Evolutionary conservation across 805 yeast species (phyloP), one percentile per base, ranked within the genome.

Genomic region (Komagataella ulmi): DNA sequence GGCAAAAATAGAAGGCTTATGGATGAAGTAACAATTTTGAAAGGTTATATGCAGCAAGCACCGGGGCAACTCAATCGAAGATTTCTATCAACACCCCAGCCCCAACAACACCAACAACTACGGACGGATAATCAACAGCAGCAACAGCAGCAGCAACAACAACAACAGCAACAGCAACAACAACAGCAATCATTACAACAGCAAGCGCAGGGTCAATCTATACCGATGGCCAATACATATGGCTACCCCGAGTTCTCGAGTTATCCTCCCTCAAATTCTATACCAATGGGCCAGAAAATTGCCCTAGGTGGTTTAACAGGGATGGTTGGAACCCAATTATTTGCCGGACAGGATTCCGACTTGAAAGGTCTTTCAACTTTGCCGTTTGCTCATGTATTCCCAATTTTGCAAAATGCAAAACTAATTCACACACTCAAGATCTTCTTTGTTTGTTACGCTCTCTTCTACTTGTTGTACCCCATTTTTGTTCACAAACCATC

Each of bases 1-100:
- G 62, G 67, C 51, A 78, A 81, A 55, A 85, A 84, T 58, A 63
- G 65, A 3, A 63, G 67, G 43, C 67, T 86, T 58, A 61, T 62
- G 50, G 63, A 70, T 55, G 88, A 85, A 62, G 70, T 81, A 52
- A 69, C 73, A 45, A 75, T 75, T 51, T 65, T 84, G 49, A 61
- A 70, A 50, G 46, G 40, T 21, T 45, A 24, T n/a, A 40, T 30
- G 40, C 40, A 30, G 40, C 40, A 30, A 10, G 14, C 40, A 30
- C 40, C 40, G 2, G 40, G 40, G 52, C 52, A 30, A 30, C 49
- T 48, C 54, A 50, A 44, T 48, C 50, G 40, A 49, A 44, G 23
- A 47, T 47, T 30, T 30, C 3, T 30, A 14, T 44, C 46, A 17
- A 44, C 23, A 19, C 7, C 46, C 7, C 24, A 21, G 17, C 52